Base-by-base conservation (phyloP, 179 eudicot genomes). In the Silene vulgaris region DNA sequence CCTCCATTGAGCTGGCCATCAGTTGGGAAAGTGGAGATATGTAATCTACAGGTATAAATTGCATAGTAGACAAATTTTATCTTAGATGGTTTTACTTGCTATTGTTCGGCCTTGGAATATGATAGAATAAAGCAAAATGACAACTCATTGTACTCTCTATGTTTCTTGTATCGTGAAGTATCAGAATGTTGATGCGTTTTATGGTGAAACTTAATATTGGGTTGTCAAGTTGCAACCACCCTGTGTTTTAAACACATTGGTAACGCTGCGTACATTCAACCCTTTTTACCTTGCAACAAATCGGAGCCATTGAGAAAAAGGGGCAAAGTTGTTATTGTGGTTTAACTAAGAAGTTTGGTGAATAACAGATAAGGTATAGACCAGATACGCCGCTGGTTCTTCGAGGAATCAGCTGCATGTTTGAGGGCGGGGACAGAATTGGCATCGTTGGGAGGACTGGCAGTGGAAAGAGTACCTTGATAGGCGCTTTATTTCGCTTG, bases 361-460 rank as follows among this genome's bases (percentile, higher is more conserved):
- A 9, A 16, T 57, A 76, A 72, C 92, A 91, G 97, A 89, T 89
- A 66, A 83, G 85, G 76, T 91, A 89, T 57, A 87, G 97, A 76
- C 80, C 88, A 2, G 90, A 87, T 80, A 67, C 90, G 1, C 94
- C 94, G 30, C 82, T 89, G 50, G 94, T 91, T 77, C 92, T 91
- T 72, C 71, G 78, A 23, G 92, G 97, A 63, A 83, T 91, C 66
- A 88, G 81, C 45, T 91, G 97, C 78, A 91, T 89, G 29, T 87
- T 91, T 76, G 83, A 91, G 86, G 97, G 90, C 65, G 92, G 91
- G 68, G 84, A 91, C 74, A 91, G 86, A 73, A 85, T 91, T 75
- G 97, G 97, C 17, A 86, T 91, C 43, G 97, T 91, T 84, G 97
- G 97, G 59, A 87, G 94, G 74, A 91, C 96, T 17, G 97, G 93